phyloP scores from a whole-genome alignment of 805 yeast genomes.

The Barnettozyma salicaria region DNA sequence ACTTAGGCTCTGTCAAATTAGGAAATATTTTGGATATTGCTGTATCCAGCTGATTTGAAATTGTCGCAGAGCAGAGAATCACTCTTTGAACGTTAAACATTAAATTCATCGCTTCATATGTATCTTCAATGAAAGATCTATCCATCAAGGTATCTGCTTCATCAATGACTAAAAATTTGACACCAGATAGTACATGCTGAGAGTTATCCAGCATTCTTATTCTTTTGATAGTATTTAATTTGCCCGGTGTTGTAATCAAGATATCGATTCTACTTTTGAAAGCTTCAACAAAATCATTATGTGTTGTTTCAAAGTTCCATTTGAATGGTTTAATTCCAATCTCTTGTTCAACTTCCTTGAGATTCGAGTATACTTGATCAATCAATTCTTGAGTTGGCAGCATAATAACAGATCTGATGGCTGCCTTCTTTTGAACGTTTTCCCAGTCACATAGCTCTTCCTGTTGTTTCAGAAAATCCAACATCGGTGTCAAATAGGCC shows the following conservation, averaged over 20 bases:
- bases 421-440: constrained; percentile 30
- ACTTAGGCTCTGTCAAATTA: constrained; percentile 47
- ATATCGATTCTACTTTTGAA: constrained; percentile 61
- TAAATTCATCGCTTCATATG: constrained; percentile 46
- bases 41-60: constrained; percentile 70
- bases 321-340: constrained; percentile 43
- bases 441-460: constrained; percentile 32
- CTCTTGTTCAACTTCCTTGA: constrained; percentile 27
- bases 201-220: constrained; percentile 33
- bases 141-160: constrained; percentile 95
- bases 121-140: constrained; percentile 63
- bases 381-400: constrained; percentile 89
- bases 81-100: constrained; percentile 55
- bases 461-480: constrained; percentile 61
- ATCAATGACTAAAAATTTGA: constrained; percentile 67
- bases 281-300: constrained; percentile 42
- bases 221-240: constrained; percentile 38
- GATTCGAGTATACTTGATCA: constrained; percentile 58
- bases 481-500: constrained; percentile 76
- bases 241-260: constrained; percentile 81
- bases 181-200: constrained; percentile 37
- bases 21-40: constrained; percentile 60
- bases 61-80: constrained; percentile 84
- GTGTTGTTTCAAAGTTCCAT: constrained; percentile 60
- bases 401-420: constrained; percentile 66